phyloP scores from a whole-genome alignment of 2,329 filamentous ascomycete genomes.

The Alternaria tenuissima region DNA sequence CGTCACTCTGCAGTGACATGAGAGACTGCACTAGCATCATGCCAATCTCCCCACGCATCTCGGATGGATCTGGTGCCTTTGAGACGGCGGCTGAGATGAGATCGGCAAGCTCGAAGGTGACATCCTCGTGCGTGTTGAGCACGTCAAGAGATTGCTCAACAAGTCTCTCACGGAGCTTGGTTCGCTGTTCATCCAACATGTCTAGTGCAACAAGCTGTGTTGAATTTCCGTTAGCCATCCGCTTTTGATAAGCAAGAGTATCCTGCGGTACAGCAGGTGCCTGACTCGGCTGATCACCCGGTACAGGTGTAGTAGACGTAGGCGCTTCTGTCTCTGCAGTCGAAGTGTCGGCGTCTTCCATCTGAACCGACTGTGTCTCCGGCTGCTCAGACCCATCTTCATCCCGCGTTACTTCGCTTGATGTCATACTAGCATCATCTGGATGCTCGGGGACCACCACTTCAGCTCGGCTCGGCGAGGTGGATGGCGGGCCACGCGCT shows the following conservation, averaged over 20 bases:
- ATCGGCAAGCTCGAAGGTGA: slow-evolving; percentile 90
- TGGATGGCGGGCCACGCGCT: slow-evolving; percentile 37
- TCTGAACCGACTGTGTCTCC: slow-evolving; percentile 50
- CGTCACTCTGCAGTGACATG: slow-evolving; percentile 69
- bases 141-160: slow-evolving; percentile 92
- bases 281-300: slow-evolving; percentile 27
- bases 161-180: slow-evolving; percentile 75
- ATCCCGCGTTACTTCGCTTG: slow-evolving; percentile 37
- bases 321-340: slow-evolving; percentile 21
- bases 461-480: slow-evolving; percentile 45
- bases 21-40: slow-evolving; percentile 84
- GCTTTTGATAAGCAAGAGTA: slow-evolving; percentile 45
- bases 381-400: slow-evolving; percentile 38
- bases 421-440: slow-evolving; percentile 38
- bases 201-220: slow-evolving; percentile 69
- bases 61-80: slow-evolving; percentile 67
- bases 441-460: slow-evolving; percentile 43
- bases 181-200: slow-evolving; percentile 78
- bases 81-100: slow-evolving; percentile 77
- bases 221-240: slow-evolving; percentile 43
- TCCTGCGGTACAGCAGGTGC: slow-evolving; percentile 26
- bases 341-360: slow-evolving; percentile 46
- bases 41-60: slow-evolving; percentile 76
- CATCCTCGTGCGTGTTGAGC: slow-evolving; percentile 83
- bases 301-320: slow-evolving; percentile 26